These are phyloP conservation scores for Trichoderma hamatum DNA, from an alignment of 2,329 filamentous ascomycete species.

Conservation along the genomic window DNA sequence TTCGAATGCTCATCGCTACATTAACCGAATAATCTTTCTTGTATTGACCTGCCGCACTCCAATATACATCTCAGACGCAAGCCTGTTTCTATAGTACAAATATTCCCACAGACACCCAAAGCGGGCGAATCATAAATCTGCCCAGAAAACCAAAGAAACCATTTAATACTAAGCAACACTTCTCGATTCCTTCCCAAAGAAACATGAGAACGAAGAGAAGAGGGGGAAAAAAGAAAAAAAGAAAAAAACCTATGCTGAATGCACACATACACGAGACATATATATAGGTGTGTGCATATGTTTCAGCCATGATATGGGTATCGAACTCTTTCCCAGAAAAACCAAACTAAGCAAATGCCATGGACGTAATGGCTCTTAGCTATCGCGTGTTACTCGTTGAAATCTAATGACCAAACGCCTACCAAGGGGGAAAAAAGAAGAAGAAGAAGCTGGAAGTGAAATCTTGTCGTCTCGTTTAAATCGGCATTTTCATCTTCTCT, in stretches of 20 bases:
- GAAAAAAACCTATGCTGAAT: not conserved
- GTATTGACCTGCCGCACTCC: not conserved
- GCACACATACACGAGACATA: not conserved
- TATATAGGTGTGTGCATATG: not conserved
- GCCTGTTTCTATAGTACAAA: conserved; percentile 6
- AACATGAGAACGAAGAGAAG: not conserved
- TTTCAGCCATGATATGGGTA: conserved; percentile 12
- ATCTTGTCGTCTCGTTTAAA: not conserved
- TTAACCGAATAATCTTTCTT: not conserved
- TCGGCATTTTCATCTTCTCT: conserved; percentile 46
- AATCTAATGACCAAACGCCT: not conserved
- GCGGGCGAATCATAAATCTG: not conserved
- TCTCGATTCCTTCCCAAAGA: not conserved
- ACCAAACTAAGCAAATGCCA: not conserved
- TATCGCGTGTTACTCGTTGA: not conserved
- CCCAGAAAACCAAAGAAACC: not conserved
- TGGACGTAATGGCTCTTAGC: not conserved
- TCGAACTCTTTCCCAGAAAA: not conserved
- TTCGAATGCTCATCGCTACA: not conserved
- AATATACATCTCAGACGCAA: not conserved
- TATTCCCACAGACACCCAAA: not conserved
- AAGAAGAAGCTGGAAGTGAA: not conserved
- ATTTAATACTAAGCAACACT: not conserved
- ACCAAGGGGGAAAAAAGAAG: not conserved
- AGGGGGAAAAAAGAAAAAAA: not conserved